Evolutionary conservation across 352 stramenopile species (phyloP).

Genomic region (Paralagenidium karlingii): DNA sequence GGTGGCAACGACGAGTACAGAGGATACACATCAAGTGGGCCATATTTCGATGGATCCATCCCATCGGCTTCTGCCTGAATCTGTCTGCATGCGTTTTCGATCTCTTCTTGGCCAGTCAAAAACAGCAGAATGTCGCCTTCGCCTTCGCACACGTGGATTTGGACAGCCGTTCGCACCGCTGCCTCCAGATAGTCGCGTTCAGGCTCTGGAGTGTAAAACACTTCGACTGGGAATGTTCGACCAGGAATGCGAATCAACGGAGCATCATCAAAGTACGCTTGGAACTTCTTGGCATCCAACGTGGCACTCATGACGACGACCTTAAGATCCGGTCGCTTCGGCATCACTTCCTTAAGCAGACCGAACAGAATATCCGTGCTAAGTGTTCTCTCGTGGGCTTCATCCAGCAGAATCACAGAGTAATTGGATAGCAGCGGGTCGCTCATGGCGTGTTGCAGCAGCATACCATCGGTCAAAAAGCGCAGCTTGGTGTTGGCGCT

Average conservation of each 20-base stretch:
- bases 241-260: conserved; percentile 99
- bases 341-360: conserved; percentile 96
- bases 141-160: conserved; percentile 98
- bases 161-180: conserved; percentile 94
- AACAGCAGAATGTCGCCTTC: conserved; percentile 98
- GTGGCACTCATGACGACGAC: conserved; percentile 96
- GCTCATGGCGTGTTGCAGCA: conserved; percentile 97
- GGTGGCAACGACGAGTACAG: conserved; percentile 14
- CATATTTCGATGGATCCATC: conserved; percentile 3
- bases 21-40: conserved; percentile 9
- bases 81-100: conserved; percentile 82
- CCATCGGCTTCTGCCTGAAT: conserved; percentile 7
- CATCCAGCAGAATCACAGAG: conserved; percentile 98
- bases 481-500: conserved; percentile 95
- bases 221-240: conserved; percentile 92
- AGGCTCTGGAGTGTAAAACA: conserved; percentile 97
- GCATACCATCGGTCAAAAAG: conserved; percentile 99
- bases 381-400: conserved; percentile 98
- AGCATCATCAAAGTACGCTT: conserved; percentile 97
- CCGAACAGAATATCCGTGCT: conserved; percentile 99
- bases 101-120: conserved; percentile 99
- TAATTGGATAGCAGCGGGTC: conserved; percentile 95
- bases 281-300: conserved; percentile 98
- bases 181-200: conserved; percentile 99
- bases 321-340: conserved; percentile 95